These are phyloP conservation scores for Aspergillus sclerotialis DNA, from an alignment of 2,329 filamentous ascomycete genomes.

Conservation along the genomic window DNA sequence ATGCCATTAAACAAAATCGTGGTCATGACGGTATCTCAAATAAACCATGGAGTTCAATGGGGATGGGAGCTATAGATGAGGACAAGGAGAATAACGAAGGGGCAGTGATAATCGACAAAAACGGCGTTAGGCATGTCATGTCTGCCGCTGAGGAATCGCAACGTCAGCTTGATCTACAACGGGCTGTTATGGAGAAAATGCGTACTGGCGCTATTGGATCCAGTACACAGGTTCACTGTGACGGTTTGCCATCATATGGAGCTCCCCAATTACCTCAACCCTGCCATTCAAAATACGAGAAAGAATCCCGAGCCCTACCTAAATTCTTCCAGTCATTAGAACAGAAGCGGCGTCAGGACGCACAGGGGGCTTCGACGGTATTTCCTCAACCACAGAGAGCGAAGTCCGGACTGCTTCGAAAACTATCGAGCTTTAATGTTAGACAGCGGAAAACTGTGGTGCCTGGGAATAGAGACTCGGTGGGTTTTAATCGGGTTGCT, in stretches of 20 bases:
- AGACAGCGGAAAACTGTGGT: constrained; percentile 1
- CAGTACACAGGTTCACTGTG: constrained; percentile 1
- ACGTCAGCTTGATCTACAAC: constrained; percentile 13
- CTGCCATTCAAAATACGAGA: too few species aligned
- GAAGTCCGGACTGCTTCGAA: constrained; percentile 1
- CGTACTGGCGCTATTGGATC: constrained; percentile 8
- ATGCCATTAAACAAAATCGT: too few species aligned
- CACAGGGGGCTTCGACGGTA: not conserved
- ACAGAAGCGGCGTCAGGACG: not conserved
- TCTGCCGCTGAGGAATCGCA: constrained; percentile 12
- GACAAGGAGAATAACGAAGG: not conserved
- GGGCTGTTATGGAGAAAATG: constrained; percentile 21
- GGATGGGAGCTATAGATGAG: too few species aligned
- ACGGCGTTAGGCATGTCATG: constrained; percentile 13
- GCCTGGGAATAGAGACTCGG: not conserved
- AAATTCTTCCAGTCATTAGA: too few species aligned
- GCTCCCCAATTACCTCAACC: too few species aligned
- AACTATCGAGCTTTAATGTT: constrained; percentile 3
- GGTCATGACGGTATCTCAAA: too few species aligned
- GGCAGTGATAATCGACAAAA: constrained; percentile 16
- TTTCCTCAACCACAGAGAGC: not conserved
- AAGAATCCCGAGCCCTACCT: too few species aligned
- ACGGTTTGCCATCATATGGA: too few species aligned
- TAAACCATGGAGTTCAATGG: too few species aligned
- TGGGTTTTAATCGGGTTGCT: constrained; percentile 4